These are phyloP conservation scores for Suillus sp. DNA, from an alignment of 768 basidiomycete species.

Conservation along the genomic window DNA sequence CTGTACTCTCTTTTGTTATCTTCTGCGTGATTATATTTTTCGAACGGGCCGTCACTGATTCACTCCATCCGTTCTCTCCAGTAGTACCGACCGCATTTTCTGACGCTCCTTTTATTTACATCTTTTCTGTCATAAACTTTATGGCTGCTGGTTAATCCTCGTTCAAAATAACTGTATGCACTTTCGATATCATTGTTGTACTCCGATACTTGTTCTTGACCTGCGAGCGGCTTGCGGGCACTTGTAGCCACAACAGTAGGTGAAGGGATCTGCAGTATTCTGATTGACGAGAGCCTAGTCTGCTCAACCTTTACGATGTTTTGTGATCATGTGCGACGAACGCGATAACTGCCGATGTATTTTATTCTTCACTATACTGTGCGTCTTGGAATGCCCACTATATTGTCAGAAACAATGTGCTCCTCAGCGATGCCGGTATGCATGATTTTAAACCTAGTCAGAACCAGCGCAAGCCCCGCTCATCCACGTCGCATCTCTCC, in stretches of 20 bases:
- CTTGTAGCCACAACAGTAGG: background rate
- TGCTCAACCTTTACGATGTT: too few species aligned
- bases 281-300: too few species aligned
- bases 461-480: too few species aligned
- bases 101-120: background rate
- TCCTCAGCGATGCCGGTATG: too few species aligned
- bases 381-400: too few species aligned
- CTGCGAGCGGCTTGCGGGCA: background rate
- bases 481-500: too few species aligned
- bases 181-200: conserved; percentile 6
- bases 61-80: background rate
- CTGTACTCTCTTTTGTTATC: background rate
- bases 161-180: background rate
- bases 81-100: background rate
- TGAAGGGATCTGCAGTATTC: background rate
- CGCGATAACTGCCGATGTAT: too few species aligned
- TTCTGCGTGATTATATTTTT: background rate
- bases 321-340: too few species aligned
- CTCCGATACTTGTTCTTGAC: background rate
- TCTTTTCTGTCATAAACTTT: background rate
- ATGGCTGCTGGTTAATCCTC: background rate
- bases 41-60: background rate
- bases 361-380: too few species aligned
- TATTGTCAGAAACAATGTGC: too few species aligned
- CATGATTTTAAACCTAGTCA: too few species aligned